Evolutionary conservation across 2,329 filamentous ascomycete species (phyloP).

Genomic region (Cordyceps sp.): DNA sequence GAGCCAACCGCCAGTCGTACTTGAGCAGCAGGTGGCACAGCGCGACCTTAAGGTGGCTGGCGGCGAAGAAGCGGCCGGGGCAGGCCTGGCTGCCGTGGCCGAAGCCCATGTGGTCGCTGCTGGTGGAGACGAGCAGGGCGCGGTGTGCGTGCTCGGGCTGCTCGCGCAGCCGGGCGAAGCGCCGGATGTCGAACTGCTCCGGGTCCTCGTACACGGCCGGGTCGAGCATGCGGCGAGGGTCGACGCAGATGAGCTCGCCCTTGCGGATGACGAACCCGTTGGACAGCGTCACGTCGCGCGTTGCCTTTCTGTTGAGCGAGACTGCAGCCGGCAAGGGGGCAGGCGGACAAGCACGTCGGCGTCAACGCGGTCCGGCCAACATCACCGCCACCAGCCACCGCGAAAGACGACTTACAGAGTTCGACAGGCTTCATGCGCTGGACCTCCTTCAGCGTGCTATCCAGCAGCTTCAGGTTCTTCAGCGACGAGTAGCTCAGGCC

Average conservation of each 20-base stretch:
- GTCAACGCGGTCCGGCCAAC: conserved; percentile 21
- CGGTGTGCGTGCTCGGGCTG: conserved; percentile 11
- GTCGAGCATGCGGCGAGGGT: not conserved
- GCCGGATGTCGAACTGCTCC: conserved; percentile 4
- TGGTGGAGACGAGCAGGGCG: conserved; percentile 26
- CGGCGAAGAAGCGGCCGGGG: conserved; percentile 34
- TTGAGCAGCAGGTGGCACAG: conserved; percentile 28
- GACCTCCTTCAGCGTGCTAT: not conserved
- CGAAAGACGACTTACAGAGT: not conserved
- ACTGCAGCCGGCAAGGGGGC: too few species aligned
- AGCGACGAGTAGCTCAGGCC: conserved; percentile 15
- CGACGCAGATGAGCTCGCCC: not conserved
- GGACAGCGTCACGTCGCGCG: not conserved
- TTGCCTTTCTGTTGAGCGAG: too few species aligned
- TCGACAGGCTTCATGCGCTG: not conserved
- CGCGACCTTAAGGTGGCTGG: conserved; percentile 32
- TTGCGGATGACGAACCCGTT: not conserved
- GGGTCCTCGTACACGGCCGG: not conserved
- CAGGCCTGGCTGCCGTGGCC: conserved; percentile 36
- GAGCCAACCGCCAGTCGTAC: conserved; percentile 22
- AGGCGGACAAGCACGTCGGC: too few species aligned
- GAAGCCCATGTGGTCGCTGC: conserved; percentile 26
- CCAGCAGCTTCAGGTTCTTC: conserved; percentile 15
- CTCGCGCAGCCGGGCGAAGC: conserved; percentile 23
- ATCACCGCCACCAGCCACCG: too few species aligned